Percentiles rank a stretch among this genome's conserved stretches.
Conservation (phyloP, 2,329 filamentous ascomycete genomes). For the Neurospora sp. region DNA sequence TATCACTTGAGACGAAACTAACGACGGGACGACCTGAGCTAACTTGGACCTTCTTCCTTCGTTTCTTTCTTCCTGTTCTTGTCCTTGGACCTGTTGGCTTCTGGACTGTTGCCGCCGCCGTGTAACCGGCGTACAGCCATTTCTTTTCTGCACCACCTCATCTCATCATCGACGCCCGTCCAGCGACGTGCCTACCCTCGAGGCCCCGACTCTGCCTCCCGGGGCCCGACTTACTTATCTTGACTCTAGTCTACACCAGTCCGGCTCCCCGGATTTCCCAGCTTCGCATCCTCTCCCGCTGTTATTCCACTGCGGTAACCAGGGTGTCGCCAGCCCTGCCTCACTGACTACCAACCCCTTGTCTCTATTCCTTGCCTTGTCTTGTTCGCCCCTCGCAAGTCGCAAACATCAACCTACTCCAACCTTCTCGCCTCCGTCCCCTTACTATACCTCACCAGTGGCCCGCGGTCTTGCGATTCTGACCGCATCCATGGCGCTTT, state of each 20-base stretch:
- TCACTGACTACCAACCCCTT: neutral
- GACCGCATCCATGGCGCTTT: conserved; percentile 16
- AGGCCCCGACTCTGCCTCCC: neutral
- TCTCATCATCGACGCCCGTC: neutral
- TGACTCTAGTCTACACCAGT: neutral
- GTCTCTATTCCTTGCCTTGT: neutral
- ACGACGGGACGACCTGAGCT: neutral
- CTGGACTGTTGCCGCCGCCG: neutral
- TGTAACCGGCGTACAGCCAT: neutral
- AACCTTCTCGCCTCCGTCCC: neutral
- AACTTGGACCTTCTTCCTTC: neutral
- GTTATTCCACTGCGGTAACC: neutral
- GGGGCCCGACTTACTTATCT: neutral
- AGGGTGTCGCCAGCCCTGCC: neutral
- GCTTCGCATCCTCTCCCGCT: neutral
- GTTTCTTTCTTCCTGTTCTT: neutral
- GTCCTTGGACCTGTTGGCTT: neutral
- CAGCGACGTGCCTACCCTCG: neutral
- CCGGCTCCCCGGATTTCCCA: neutral
- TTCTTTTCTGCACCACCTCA: neutral
- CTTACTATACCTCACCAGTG: neutral
- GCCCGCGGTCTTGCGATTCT: neutral
- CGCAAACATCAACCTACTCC: neutral
- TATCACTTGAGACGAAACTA: neutral
- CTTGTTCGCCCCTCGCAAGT: neutral